A percentile compares a stretch with the other conserved stretches of the same genome.
phyloP scores from a whole-genome alignment of 2,329 filamentous ascomycete species.

The Diplodia mutila region DNA sequence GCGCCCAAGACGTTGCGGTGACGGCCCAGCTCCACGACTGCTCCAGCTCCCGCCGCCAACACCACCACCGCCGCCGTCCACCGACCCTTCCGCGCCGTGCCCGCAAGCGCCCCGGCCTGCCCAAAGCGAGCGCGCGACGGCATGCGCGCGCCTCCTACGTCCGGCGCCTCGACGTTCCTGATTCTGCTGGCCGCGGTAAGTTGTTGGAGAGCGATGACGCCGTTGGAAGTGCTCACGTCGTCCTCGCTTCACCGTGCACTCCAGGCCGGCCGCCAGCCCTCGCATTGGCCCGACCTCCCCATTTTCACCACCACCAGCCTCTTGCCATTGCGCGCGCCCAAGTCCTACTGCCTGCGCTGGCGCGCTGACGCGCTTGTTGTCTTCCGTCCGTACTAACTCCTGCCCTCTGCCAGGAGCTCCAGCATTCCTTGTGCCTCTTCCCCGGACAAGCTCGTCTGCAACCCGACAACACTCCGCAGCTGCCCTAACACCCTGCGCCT shows the following conservation, averaged over 20 bases:
- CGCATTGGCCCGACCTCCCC: slow-evolving; percentile 26
- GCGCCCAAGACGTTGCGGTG: slow-evolving; percentile 15
- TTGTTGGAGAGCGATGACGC: slow-evolving; percentile 9
- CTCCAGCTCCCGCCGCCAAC: not conserved
- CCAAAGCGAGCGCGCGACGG: slow-evolving; percentile 5
- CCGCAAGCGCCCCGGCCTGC: slow-evolving; percentile 1
- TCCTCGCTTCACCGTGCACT: slow-evolving; percentile 22
- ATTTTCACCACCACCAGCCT: slow-evolving; percentile 25
- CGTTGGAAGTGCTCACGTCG: not conserved
- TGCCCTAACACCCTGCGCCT: not conserved
- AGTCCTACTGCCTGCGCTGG: slow-evolving; percentile 16
- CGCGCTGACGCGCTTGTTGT: not conserved
- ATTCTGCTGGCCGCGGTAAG: slow-evolving; percentile 14
- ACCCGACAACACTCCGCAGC: not conserved
- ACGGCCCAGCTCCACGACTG: slow-evolving; percentile 2
- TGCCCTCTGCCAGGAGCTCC: slow-evolving; percentile 8
- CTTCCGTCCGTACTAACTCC: slow-evolving; percentile 12
- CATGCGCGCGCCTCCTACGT: slow-evolving; percentile 16
- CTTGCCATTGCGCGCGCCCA: slow-evolving; percentile 23
- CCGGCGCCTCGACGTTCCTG: slow-evolving; percentile 17
- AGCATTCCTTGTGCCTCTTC: slow-evolving; percentile 22
- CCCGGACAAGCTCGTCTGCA: slow-evolving; percentile 20
- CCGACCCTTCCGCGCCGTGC: not conserved
- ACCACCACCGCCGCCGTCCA: not conserved
- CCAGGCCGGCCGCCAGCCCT: slow-evolving; percentile 19